Percentiles rank a stretch among this genome's conserved stretches.
These are phyloP conservation scores for Salvia rosmarinus DNA, from an alignment of 257 asterid genomes.

Conservation along the genomic window DNA sequence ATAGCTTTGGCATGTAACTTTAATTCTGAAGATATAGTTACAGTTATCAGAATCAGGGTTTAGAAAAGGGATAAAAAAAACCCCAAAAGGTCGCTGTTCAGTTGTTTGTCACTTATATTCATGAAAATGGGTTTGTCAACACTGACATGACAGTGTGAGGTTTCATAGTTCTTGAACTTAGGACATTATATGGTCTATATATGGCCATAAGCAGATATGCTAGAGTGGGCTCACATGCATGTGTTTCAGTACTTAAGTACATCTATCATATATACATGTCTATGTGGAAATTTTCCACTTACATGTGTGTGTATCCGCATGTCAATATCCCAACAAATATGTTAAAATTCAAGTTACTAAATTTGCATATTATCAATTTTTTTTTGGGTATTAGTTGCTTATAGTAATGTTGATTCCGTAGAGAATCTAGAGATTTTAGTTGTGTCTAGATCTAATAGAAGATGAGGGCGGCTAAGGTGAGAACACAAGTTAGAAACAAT, in stretches of 20 bases:
- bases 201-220: background rate
- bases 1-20: background rate
- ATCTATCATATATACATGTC: constrained; percentile 15
- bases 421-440: constrained; percentile 2
- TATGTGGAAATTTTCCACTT: background rate
- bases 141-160: background rate
- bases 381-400: constrained; percentile 6
- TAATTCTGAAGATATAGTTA: background rate
- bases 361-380: background rate
- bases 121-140: constrained; percentile 2
- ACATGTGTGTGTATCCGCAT: background rate
- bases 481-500: background rate
- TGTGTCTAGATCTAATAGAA: constrained; percentile 6
- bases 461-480: constrained; percentile 4
- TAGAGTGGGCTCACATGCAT: background rate
- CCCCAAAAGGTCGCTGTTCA: background rate
- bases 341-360: background rate
- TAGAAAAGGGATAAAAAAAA: background rate
- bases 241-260: background rate
- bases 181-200: background rate
- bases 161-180: background rate
- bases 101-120: background rate
- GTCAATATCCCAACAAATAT: background rate
- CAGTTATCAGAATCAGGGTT: constrained; percentile 16
- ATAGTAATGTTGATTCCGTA: constrained; percentile 20